Conservation (phyloP, 139 green algal genomes). For the Chlorella sorokiniana region DNA sequence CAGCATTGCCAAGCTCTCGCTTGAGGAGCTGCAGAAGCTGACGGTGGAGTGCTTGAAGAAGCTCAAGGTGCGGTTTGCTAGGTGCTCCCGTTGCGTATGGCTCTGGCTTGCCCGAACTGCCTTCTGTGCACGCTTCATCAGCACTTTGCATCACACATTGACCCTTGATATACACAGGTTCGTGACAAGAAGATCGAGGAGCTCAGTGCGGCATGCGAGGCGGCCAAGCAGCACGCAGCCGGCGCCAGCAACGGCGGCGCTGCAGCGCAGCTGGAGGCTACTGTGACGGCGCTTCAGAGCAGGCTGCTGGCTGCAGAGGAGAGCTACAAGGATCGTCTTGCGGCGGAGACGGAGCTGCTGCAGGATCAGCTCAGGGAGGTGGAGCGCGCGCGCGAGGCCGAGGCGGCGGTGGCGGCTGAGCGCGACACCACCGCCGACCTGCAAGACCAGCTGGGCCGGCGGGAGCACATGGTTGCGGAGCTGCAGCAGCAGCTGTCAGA, state of each 20-base stretch:
- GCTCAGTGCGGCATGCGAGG: slow-evolving; percentile 13
- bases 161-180: background rate
- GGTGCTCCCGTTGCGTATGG: background rate
- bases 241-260: background rate
- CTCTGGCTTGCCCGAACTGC: too few relatives aligned
- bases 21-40: slow-evolving; percentile 41
- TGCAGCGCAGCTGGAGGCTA: slow-evolving; percentile 27
- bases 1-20: slow-evolving; percentile 37
- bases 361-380: background rate
- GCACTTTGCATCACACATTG: background rate
- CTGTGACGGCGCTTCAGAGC: slow-evolving; percentile 14
- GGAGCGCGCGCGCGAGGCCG: background rate
- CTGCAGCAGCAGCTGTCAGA: slow-evolving; percentile 20
- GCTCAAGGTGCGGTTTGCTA: slow-evolving; percentile 17
- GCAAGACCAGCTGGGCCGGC: slow-evolving; percentile 33
- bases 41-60: slow-evolving; percentile 40
- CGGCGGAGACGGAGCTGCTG: slow-evolving; percentile 46
- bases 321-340: slow-evolving; percentile 24
- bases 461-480: slow-evolving; percentile 17
- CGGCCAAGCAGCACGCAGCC: background rate
- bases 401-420: background rate
- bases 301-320: slow-evolving; percentile 38
- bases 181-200: slow-evolving; percentile 52
- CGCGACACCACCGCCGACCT: slow-evolving; percentile 6
- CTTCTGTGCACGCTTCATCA: background rate